Percentiles rank a stretch among this genome's conserved stretches.
phyloP scores from a whole-genome alignment of 371 early-diverging fungal genomes.

The Sporodiniella umbellata region DNA sequence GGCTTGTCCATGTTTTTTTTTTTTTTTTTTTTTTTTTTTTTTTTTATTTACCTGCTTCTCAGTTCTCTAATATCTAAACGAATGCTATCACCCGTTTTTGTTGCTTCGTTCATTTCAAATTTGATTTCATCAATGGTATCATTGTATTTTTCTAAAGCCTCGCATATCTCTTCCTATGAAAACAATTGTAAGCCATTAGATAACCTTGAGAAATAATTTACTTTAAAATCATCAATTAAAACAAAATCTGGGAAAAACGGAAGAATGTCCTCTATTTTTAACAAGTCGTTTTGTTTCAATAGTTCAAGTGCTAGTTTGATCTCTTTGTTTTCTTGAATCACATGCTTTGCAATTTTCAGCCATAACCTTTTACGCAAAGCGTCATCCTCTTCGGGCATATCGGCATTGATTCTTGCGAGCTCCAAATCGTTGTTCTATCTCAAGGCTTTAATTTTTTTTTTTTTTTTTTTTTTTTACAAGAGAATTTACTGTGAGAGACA shows the following conservation, averaged over 20 bases:
- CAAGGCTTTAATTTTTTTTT: constrained; percentile 6
- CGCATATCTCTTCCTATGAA: constrained; percentile 70
- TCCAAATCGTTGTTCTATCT: constrained; percentile 78
- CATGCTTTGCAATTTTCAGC: constrained; percentile 89
- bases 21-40: no score
- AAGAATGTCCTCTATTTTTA: constrained; percentile 93
- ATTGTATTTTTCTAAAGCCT: constrained; percentile 85
- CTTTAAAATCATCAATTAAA: constrained; percentile 90
- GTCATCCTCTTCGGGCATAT: constrained; percentile 78
- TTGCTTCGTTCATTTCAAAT: constrained; percentile 89
- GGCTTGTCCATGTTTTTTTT: no score
- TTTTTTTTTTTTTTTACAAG: no score
- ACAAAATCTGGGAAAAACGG: constrained; percentile 96
- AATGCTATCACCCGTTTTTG: constrained; percentile 77
- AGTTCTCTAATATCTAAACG: constrained; percentile 80
- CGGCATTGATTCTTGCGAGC: constrained; percentile 86
- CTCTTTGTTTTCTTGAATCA: constrained; percentile 78
- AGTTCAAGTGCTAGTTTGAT: constrained; percentile 84
- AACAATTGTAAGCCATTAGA: neutral
- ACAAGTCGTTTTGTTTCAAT: constrained; percentile 74
- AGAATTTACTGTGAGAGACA: constrained; percentile 80
- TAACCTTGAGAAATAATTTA: neutral
- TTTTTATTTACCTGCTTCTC: constrained; percentile 61
- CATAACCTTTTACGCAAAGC: constrained; percentile 84
- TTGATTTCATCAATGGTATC: constrained; percentile 77